Evolutionary conservation across 257 asterid genomes (phyloP).

Genomic region (Nicotiana paniculata): DNA sequence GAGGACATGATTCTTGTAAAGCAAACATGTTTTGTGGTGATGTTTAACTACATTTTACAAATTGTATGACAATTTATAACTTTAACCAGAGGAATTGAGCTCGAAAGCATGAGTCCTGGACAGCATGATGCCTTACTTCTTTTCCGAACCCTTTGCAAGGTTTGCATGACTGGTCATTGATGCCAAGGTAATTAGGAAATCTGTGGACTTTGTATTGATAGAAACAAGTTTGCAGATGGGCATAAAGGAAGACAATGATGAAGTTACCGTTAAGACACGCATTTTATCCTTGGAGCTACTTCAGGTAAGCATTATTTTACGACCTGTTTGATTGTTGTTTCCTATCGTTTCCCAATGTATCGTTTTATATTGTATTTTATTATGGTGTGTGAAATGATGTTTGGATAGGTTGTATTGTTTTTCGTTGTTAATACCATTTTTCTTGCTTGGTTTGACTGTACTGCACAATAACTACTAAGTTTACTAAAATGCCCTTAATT

Average conservation of each 20-base stretch:
- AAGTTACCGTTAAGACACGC: slow-evolving; percentile 81
- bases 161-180: slow-evolving; percentile 25
- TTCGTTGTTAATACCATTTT: background rate
- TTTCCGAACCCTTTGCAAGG: slow-evolving; percentile 99
- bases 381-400: background rate
- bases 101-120: slow-evolving; percentile 67
- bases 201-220: background rate
- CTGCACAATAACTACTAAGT: background rate
- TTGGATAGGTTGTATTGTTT: background rate
- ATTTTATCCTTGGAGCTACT: slow-evolving; percentile 94
- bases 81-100: slow-evolving; percentile 56
- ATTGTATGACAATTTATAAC: slow-evolving; percentile 1
- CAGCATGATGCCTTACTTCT: slow-evolving; percentile 91
- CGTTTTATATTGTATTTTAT: background rate
- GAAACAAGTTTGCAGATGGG: slow-evolving; percentile 68
- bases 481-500: background rate
- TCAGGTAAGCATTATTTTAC: slow-evolving; percentile 46
- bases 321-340: background rate
- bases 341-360: background rate
- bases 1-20: slow-evolving; percentile 21
- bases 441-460: background rate
- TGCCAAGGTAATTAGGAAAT: background rate
- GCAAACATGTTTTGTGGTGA: slow-evolving; percentile 10
- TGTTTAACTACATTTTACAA: background rate
- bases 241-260: slow-evolving; percentile 94